A percentile compares a stretch with the other conserved stretches of the same genome.
Conservation (phyloP, 2,329 filamentous ascomycete genomes). For the Ascochyta viciae-villosae region DNA sequence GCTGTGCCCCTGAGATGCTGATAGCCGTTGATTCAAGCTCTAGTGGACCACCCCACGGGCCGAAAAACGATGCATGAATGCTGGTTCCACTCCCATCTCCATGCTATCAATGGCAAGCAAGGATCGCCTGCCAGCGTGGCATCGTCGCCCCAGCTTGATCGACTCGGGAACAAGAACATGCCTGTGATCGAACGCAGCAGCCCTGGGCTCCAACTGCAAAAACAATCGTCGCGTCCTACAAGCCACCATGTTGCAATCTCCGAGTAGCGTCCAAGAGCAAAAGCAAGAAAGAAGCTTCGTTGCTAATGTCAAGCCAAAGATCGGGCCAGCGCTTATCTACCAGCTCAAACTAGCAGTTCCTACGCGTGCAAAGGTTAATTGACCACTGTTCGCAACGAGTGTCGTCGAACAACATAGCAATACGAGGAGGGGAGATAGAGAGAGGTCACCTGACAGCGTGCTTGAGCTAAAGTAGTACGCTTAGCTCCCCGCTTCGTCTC, state of each 20-base stretch:
- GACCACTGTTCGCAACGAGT: neutral
- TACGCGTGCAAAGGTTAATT: neutral
- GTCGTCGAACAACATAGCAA: neutral
- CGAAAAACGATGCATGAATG: conserved; percentile 13
- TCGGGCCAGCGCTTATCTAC: neutral
- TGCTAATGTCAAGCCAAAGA: neutral
- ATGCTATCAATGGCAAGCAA: conserved; percentile 13
- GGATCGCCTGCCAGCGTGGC: conserved; percentile 20
- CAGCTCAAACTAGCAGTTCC: neutral
- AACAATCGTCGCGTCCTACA: neutral
- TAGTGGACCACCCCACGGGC: conserved; percentile 9
- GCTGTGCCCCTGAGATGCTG: conserved; percentile 16
- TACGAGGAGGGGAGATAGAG: too few relatives aligned
- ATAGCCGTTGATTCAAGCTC: conserved; percentile 18
- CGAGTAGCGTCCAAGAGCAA: neutral
- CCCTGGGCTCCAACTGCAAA: neutral
- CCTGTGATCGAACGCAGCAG: neutral
- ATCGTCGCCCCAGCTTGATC: conserved; percentile 5
- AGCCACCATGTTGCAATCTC: conserved; percentile 16
- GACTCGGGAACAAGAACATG: neutral
- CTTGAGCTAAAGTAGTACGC: neutral
- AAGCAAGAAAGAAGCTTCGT: neutral
- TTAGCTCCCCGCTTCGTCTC: neutral
- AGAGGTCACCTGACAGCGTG: conserved; percentile 11
- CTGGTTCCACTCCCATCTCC: conserved; percentile 13